phyloP scores from a whole-genome alignment of 441 rosid species.

The Omphalea diandra region DNA sequence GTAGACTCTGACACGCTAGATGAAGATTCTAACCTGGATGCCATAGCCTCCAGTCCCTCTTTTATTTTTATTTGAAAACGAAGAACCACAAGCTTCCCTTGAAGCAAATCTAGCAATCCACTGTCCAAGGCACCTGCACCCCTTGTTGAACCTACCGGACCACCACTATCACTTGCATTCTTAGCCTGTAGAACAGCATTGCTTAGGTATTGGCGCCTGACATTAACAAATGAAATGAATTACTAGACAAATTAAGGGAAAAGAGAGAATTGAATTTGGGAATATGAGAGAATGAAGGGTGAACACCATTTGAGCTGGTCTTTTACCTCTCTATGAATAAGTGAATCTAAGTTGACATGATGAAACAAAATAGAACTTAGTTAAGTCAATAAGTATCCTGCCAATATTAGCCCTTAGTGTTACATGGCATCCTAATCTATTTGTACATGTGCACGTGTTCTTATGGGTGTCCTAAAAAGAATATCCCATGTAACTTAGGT shows the following conservation, averaged over 20 bases:
- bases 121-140: constrained; percentile 47
- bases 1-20: constrained; percentile 52
- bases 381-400: not conserved
- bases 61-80: constrained; percentile 89
- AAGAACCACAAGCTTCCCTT: constrained; percentile 92
- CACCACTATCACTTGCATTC: constrained; percentile 73
- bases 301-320: not conserved
- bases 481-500: not conserved
- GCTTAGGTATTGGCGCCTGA: constrained; percentile 87
- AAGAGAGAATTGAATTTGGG: constrained; percentile 1
- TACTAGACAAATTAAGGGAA: constrained; percentile 18
- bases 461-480: not conserved
- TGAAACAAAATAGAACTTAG: not conserved
- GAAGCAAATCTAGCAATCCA: constrained; percentile 92
- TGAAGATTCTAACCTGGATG: constrained; percentile 52
- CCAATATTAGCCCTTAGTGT: not conserved
- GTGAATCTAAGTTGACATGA: not conserved
- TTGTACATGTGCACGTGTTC: not conserved
- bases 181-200: constrained; percentile 96
- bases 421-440: not conserved
- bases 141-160: constrained; percentile 36
- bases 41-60: constrained; percentile 75
- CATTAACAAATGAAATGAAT: constrained; percentile 29
- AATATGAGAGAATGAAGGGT: not conserved
- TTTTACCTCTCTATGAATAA: not conserved